Conservation (phyloP, 2,329 filamentous ascomycete genomes). For the Macrophomina phaseolina region DNA sequence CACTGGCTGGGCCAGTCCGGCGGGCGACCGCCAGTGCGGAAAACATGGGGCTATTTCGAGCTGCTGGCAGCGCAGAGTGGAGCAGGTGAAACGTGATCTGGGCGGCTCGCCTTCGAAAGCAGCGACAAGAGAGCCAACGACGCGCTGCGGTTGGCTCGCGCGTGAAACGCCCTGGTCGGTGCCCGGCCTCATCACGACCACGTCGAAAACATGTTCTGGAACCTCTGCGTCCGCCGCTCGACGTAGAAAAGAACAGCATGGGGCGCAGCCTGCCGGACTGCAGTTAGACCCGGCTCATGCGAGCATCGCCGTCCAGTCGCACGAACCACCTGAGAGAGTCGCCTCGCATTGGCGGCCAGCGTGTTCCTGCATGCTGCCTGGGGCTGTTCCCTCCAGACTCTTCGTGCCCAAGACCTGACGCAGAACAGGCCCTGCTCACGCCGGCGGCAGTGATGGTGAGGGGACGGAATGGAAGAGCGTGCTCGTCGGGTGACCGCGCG, state of each 20-base stretch:
- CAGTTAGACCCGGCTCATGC: neutral
- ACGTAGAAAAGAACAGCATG: conserved; percentile 16
- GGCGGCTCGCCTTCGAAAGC: conserved; percentile 25
- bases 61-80: conserved; percentile 27
- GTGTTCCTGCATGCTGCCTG: neutral
- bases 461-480: neutral
- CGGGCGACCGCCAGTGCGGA: conserved; percentile 7
- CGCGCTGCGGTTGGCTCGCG: conserved; percentile 15
- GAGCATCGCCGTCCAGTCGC: conserved; percentile 8
- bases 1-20: conserved; percentile 41
- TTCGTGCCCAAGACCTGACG: neutral
- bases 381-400: neutral
- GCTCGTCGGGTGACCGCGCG: conserved; percentile 15
- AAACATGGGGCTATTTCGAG: conserved; percentile 19
- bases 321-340: neutral
- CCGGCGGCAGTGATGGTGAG: neutral
- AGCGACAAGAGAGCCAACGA: neutral
- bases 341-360: conserved; percentile 7
- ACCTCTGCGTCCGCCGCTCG: conserved; percentile 2
- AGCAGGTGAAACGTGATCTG: conserved; percentile 21
- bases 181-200: conserved; percentile 2
- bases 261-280: neutral
- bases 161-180: conserved; percentile 12
- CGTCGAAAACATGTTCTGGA: conserved; percentile 16
- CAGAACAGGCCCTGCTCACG: neutral